These are phyloP conservation scores for Trebouxia sp. DNA, from an alignment of 139 green algal species.

Conservation along the genomic window DNA sequence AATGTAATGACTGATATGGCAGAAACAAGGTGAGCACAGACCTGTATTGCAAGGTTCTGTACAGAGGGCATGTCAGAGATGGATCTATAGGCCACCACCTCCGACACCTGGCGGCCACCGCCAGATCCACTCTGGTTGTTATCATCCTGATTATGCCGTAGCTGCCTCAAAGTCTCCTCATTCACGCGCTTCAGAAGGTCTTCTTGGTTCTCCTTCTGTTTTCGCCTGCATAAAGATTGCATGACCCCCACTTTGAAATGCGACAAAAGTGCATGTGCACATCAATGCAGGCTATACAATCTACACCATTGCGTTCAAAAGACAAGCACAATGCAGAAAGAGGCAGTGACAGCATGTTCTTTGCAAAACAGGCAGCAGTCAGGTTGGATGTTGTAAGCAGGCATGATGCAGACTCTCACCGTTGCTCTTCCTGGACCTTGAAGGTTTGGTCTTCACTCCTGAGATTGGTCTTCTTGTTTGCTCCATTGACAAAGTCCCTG, in stretches of 20 bases:
- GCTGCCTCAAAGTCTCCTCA: slow-evolving; percentile 73
- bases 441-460: slow-evolving; percentile 78
- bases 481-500: slow-evolving; percentile 15
- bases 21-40: slow-evolving; percentile 24
- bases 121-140: slow-evolving; percentile 24
- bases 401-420: too few species aligned
- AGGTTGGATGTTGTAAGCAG: too few species aligned
- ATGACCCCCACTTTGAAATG: too few species aligned
- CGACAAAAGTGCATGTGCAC: too few species aligned
- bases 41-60: slow-evolving; percentile 73
- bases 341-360: too few species aligned
- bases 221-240: slow-evolving; percentile 51
- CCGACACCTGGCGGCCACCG: slow-evolving; percentile 47
- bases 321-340: too few species aligned
- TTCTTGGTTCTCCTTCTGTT: slow-evolving; percentile 78
- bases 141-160: slow-evolving; percentile 39
- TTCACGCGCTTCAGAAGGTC: slow-evolving; percentile 82
- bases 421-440: slow-evolving; percentile 68
- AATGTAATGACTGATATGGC: neutral
- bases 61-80: slow-evolving; percentile 70
- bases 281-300: too few species aligned
- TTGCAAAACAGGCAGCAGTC: too few species aligned
- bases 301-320: too few species aligned
- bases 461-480: slow-evolving; percentile 26
- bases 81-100: slow-evolving; percentile 79